These are phyloP conservation scores for Fibroporia radiculosa DNA, from an alignment of 768 basidiomycete species.

Conservation along the genomic window DNA sequence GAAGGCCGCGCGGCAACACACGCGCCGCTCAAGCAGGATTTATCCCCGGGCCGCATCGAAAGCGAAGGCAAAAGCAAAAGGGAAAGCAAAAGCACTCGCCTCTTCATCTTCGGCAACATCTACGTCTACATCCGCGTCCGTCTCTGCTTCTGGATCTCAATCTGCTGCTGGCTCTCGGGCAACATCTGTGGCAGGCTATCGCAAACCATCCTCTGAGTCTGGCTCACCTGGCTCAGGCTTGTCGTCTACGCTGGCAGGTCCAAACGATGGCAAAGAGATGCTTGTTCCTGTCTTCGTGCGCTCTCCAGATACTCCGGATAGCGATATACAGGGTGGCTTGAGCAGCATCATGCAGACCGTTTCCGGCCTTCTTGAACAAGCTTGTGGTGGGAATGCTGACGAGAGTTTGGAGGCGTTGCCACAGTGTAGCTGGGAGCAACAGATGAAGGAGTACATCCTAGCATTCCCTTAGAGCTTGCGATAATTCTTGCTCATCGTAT, in stretches of 20 bases:
- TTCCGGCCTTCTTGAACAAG: conserved; percentile 23
- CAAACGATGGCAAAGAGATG: conserved; percentile 1
- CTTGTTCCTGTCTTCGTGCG: conserved; percentile 11
- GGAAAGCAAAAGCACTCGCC: too few relatives aligned
- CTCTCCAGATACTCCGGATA: conserved; percentile 4
- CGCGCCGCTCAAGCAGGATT: conserved; percentile 11
- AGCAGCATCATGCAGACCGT: conserved; percentile 27
- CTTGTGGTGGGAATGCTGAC: conserved; percentile 35
- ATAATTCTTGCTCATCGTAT: too few relatives aligned
- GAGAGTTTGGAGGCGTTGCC: conserved; percentile 30
- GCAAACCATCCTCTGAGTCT: neutral
- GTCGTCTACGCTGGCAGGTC: neutral
- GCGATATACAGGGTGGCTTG: conserved; percentile 18
- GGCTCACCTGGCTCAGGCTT: neutral
- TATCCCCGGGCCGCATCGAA: conserved; percentile 5
- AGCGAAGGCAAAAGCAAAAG: neutral
- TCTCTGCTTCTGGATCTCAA: conserved; percentile 4
- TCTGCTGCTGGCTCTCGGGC: conserved; percentile 1
- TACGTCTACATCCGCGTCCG: neutral
- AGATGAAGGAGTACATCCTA: conserved; percentile 57
- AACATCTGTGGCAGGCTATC: neutral
- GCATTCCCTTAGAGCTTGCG: conserved; percentile 41
- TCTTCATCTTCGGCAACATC: neutral
- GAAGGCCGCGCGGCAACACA: conserved; percentile 22
- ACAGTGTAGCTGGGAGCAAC: conserved; percentile 51